Percentiles rank a stretch among this genome's conserved stretches.
Conservation (phyloP, 2,329 filamentous ascomycete species). For the Pestalotiopsis sp. region DNA sequence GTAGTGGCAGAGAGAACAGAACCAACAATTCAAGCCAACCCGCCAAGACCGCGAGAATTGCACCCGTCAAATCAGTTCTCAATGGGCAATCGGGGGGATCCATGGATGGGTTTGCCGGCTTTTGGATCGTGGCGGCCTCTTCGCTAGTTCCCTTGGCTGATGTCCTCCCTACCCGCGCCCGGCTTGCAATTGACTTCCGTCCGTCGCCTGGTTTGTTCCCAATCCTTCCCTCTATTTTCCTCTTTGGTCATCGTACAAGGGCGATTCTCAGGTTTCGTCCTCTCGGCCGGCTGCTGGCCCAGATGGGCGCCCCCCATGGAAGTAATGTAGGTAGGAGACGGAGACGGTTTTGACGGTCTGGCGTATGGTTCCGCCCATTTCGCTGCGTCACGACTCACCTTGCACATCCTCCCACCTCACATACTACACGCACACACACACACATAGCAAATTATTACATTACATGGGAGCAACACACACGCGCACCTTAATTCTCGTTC, state of each 20-base stretch:
- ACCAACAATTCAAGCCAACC: not conserved
- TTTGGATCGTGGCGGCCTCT: conserved; percentile 11
- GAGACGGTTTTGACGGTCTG: not conserved
- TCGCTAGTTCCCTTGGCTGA: not conserved
- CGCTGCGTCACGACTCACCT: conserved; percentile 14
- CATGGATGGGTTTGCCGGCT: not conserved
- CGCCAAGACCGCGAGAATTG: not conserved
- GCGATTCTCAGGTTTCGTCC: not conserved
- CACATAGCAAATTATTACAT: not conserved
- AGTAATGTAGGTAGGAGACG: too few relatives aligned
- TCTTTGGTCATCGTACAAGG: conserved; percentile 7
- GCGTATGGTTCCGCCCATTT: not conserved
- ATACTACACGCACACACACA: not conserved
- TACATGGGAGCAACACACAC: not conserved
- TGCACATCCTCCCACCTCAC: not conserved
- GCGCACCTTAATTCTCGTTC: conserved; percentile 2
- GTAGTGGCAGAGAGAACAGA: not conserved
- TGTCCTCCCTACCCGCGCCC: not conserved
- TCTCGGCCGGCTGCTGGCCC: not conserved
- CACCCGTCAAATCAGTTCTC: not conserved
- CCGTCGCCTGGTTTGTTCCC: not conserved
- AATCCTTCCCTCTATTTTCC: not conserved
- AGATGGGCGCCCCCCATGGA: not conserved
- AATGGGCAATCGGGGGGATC: not conserved
- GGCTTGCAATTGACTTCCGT: not conserved